Base-by-base conservation (phyloP, 2,329 filamentous ascomycete genomes). In the Plectosphaerella plurivora region DNA sequence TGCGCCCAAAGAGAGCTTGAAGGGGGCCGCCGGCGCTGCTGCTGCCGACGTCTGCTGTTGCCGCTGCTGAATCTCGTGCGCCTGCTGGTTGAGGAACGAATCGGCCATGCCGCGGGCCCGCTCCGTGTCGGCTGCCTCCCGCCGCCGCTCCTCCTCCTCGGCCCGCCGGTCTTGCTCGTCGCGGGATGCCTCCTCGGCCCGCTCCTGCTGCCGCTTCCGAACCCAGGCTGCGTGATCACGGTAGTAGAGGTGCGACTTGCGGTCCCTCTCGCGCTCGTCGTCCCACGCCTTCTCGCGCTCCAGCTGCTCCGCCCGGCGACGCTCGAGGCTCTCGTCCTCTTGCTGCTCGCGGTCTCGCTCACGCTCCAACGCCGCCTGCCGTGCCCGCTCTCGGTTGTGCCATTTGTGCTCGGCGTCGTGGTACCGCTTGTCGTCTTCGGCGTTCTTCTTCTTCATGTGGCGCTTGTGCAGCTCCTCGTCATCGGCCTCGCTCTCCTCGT, bases 1-100 rank as follows among this genome's bases (percentile, higher is more conserved):
- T 1, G 91, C 91, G 51, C 92, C 92, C 24, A 97, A 86, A 2
- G 91, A 96, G 53, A 97, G 81, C 69, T 96, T 97, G 81, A 97
- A 95, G 22, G 87, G 86, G 63, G 89, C 86, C 4, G 89, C 89
- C 52, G 83, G 80, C 10, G 74, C 65, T 51, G 70, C 60, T 3
- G 68, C 66, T 24, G 68, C 61, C 2, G 67, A 71, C 7, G 63
- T 59, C 57, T 57, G 63, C 50, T 51, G 68, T 63, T 58, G 72
- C 55, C 74, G 72, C 44, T 75, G 70, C 59, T 81, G 82, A 67
- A 95, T 79, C 63, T 96, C 91, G 59, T 88, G 82, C 1, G 88
- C 89, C 66, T 95, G 89, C 55, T 86, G 83, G 59, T 91, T 89
- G 54, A 97, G 78, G 83, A 97, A 97, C 41, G 89, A 89, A 68